Percentiles rank a stretch among this genome's conserved stretches.
Conservation (phyloP, 2,329 filamentous ascomycete genomes). For the Claviceps purpurea region DNA sequence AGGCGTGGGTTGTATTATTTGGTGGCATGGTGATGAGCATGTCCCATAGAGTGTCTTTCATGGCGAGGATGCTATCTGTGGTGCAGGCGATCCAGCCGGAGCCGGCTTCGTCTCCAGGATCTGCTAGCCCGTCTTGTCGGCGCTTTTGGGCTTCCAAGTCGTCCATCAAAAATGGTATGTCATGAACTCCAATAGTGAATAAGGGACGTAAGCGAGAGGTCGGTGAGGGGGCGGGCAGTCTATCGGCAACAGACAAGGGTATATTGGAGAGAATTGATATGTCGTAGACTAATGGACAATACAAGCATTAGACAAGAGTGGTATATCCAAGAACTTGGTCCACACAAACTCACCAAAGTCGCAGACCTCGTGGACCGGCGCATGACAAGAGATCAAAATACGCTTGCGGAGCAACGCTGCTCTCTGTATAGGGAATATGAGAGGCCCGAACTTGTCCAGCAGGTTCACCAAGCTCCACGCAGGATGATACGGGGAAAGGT, state of each 20-base stretch:
- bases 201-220: slow-evolving; percentile 61
- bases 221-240: slow-evolving; percentile 49
- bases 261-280: slow-evolving; percentile 88
- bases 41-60: slow-evolving; percentile 81
- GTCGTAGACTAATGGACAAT: slow-evolving; percentile 57
- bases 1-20: slow-evolving; percentile 26
- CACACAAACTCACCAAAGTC: slow-evolving; percentile 58
- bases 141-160: slow-evolving; percentile 37
- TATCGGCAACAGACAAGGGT: slow-evolving; percentile 56
- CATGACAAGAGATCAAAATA: slow-evolving; percentile 73
- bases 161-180: slow-evolving; percentile 65
- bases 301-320: neutral
- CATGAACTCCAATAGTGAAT: slow-evolving; percentile 89
- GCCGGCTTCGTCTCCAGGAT: slow-evolving; percentile 32
- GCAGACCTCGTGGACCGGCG: slow-evolving; percentile 74
- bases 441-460: slow-evolving; percentile 72
- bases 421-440: slow-evolving; percentile 84
- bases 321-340: neutral
- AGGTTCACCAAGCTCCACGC: slow-evolving; percentile 69
- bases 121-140: slow-evolving; percentile 21
- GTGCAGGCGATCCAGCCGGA: slow-evolving; percentile 87
- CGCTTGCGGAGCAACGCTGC: slow-evolving; percentile 76
- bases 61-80: slow-evolving; percentile 81
- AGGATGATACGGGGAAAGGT: slow-evolving; percentile 67
- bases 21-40: slow-evolving; percentile 73